Evolutionary conservation across 169 alveolate genomes (phyloP).

Genomic region (Plasmodium gallinaceum): DNA sequence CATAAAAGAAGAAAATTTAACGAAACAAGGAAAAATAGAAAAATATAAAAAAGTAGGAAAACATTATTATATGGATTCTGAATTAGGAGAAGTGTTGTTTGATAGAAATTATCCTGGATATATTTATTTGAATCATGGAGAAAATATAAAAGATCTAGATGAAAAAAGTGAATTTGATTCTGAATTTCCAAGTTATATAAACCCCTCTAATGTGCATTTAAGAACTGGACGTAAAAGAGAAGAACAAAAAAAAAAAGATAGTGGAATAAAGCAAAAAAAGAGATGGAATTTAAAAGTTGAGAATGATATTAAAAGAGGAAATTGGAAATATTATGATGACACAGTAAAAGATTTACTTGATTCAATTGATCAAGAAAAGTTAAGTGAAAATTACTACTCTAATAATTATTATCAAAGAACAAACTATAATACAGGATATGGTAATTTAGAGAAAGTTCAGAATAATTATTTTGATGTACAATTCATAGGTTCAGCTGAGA

Average conservation of each 20-base stretch:
- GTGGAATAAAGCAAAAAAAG: constrained; percentile 81
- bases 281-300: constrained; percentile 82
- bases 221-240: constrained; percentile 87
- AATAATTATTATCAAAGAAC: constrained; percentile 80
- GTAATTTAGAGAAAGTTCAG: constrained; percentile 80
- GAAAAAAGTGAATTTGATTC: constrained; percentile 62
- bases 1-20: not conserved
- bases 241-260: constrained; percentile 80
- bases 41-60: constrained; percentile 71
- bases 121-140: constrained; percentile 68
- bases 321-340: constrained; percentile 81
- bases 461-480: constrained; percentile 89
- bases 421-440: constrained; percentile 84
- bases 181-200: constrained; percentile 81
- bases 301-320: constrained; percentile 88
- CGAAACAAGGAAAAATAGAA: constrained; percentile 45
- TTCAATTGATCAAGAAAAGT: constrained; percentile 77
- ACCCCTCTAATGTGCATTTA: constrained; percentile 83
- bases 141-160: constrained; percentile 54
- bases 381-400: constrained; percentile 72
- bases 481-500: constrained; percentile 88
- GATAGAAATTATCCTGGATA: constrained; percentile 76
- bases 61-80: constrained; percentile 47
- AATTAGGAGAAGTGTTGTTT: constrained; percentile 45
- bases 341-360: constrained; percentile 74